Evolutionary conservation across 371 early-diverging fungal genomes (phyloP), one percentile per base, ranked within the genome.

Genomic region (Mortierella sp.): DNA sequence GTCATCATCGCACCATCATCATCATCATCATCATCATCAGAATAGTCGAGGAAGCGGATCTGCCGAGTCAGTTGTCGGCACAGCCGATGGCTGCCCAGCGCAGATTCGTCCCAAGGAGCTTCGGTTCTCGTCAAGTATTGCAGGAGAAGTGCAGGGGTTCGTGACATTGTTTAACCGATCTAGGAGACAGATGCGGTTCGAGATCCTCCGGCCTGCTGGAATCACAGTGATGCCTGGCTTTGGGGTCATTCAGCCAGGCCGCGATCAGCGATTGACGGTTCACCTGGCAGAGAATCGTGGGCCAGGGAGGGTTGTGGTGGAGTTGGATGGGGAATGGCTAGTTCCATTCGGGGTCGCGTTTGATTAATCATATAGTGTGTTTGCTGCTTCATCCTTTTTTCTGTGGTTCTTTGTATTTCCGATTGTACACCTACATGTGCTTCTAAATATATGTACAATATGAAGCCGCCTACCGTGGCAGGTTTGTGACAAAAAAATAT

Each of bases 31-130:
- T 21, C 24, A 48, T 26, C 31, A 50, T 8, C 64, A 51, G 6
- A 27, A 44, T 9, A 27, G 30, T 47, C 30, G 39, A 23, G 28
- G 34, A n/a, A 12, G 34, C 37, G 53, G 43, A n/a, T 11, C 30
- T 8, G 37, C 23, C n/a, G 56, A 39, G 1, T 37, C 28, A 21
- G 34, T 15, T 9, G 34, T 17, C 21, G 28, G 28, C 12, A 24
- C 41, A 2, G 54, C 41, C n/a, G 43, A 53, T 14, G 47, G 47
- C 23, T 71, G 71, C 27, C 60, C 71, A 28, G 71, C 71, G 6
- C 60, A 71, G 60, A 60, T 71, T 31, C 64, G 71, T 31, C 71
- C 71, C 39, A 64, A 59, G 32, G 71, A 71, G 15, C 48, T 71
- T 17, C 49, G 54, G 3, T 71, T 71, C 51, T 50, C 51, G 4